A percentile compares a stretch with the other conserved stretches of the same genome.
Conservation (phyloP, 2,329 filamentous ascomycete species). For the Colletotrichum sp. region DNA sequence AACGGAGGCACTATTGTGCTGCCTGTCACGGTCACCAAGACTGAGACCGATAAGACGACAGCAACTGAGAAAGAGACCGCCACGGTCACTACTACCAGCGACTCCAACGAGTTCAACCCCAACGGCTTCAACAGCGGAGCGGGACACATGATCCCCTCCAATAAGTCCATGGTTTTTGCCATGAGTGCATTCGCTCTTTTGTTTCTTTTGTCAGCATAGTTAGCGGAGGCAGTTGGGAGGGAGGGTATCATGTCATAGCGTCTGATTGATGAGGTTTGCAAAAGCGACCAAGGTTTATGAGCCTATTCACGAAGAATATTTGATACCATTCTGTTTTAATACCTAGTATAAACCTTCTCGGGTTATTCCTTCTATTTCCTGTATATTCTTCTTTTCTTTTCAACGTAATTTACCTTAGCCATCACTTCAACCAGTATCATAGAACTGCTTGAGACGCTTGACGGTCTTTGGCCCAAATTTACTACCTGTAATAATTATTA, state of each 20-base stretch:
- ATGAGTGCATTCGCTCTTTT: neutral
- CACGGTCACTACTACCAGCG: neutral
- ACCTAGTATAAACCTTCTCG: neutral
- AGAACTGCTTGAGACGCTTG: neutral
- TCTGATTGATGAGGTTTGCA: neutral
- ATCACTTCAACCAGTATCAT: neutral
- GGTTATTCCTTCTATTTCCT: neutral
- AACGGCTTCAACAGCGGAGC: constrained; percentile 9
- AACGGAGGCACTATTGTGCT: neutral
- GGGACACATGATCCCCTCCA: neutral
- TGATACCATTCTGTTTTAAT: neutral
- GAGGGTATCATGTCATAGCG: neutral
- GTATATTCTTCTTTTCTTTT: neutral
- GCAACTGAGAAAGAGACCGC: constrained; percentile 4
- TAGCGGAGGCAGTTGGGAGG: neutral
- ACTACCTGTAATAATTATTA: neutral
- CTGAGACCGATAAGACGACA: neutral
- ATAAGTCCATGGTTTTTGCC: neutral
- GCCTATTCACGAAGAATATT: neutral
- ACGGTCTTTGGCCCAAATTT: neutral
- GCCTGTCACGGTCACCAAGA: neutral
- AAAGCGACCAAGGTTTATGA: neutral
- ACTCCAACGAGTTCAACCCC: neutral
- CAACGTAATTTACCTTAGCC: neutral
- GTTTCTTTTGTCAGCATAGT: constrained; percentile 7